phyloP scores from a whole-genome alignment of 257 asterid genomes.

The Primulina tabacum region DNA sequence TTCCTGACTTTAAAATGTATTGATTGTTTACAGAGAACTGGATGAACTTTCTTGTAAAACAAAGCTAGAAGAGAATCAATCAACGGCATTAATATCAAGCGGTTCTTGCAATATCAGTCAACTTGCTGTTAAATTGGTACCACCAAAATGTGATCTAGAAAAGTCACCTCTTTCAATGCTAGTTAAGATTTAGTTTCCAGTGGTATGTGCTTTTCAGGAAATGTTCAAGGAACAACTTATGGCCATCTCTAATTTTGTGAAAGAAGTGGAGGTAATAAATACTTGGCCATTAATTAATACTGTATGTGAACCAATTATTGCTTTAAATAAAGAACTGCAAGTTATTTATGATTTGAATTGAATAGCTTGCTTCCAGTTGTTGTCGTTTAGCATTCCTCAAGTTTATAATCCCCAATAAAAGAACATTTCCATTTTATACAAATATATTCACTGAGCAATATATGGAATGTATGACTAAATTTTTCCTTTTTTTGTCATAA shows the following conservation, averaged over 20 bases:
- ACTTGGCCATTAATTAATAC: conserved; percentile 15
- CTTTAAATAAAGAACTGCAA: neutral
- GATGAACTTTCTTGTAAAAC: conserved; percentile 39
- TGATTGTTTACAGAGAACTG: conserved; percentile 50
- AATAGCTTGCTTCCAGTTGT: conserved; percentile 6
- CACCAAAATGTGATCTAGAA: conserved; percentile 43
- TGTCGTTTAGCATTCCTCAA: neutral
- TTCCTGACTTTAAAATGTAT: neutral
- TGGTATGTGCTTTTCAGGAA: conserved; percentile 43
- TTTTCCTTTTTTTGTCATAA: no score
- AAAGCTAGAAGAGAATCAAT: conserved; percentile 42
- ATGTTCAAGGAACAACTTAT: conserved; percentile 61
- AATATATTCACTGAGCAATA: no score
- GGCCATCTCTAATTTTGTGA: conserved; percentile 55
- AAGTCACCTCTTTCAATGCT: conserved; percentile 42
- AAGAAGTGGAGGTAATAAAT: conserved; percentile 65
- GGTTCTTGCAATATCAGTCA: conserved; percentile 34
- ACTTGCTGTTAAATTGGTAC: conserved; percentile 37
- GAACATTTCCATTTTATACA: no score
- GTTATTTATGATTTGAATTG: conserved; percentile 15
- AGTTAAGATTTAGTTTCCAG: conserved; percentile 9
- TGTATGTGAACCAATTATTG: conserved; percentile 12
- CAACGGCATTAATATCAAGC: conserved; percentile 30
- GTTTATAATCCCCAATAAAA: neutral
- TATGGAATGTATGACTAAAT: no score